These are phyloP conservation scores for Petasospora fabianii DNA, from an alignment of 1,139 yeast species.

Conservation along the genomic window DNA sequence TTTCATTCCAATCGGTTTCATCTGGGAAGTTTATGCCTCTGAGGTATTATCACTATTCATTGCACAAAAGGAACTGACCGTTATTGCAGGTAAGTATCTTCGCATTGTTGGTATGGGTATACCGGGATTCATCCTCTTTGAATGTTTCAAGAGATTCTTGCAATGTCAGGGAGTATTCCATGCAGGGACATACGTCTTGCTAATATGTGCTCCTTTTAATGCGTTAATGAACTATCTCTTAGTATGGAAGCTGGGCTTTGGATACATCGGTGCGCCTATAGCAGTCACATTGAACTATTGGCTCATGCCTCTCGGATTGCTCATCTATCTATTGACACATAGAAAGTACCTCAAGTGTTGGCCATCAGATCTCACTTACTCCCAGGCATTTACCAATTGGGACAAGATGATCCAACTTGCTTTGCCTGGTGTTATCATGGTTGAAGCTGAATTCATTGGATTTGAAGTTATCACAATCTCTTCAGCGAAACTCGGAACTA, in stretches of 20 bases:
- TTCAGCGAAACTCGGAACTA: constrained; percentile 39
- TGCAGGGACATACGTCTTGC: constrained; percentile 37
- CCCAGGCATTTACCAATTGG: constrained; percentile 32
- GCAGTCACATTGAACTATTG: constrained; percentile 36
- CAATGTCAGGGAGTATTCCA: constrained; percentile 40
- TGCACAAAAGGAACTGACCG: constrained; percentile 20
- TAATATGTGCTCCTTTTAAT: constrained; percentile 36
- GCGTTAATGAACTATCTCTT: constrained; percentile 32
- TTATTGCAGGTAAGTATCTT: constrained; percentile 34
- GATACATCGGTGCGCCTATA: constrained; percentile 38
- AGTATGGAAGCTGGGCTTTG: constrained; percentile 30
- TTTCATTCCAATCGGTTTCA: constrained; percentile 32
- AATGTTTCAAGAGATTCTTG: constrained; percentile 39
- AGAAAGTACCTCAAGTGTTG: constrained; percentile 32
- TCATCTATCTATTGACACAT: constrained; percentile 26
- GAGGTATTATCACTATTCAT: constrained; percentile 19
- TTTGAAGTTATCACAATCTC: constrained; percentile 40
- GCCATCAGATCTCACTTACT: constrained; percentile 27
- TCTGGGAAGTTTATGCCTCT: constrained; percentile 32
- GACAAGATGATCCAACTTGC: constrained; percentile 36
- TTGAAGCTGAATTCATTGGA: constrained; percentile 41
- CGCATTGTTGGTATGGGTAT: constrained; percentile 34
- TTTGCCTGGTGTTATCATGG: constrained; percentile 41
- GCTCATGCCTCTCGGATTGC: constrained; percentile 33
- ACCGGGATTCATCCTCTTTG: constrained; percentile 40